A percentile compares a stretch with the other conserved stretches of the same genome.
phyloP scores from a whole-genome alignment of 352 stramenopile species.

The Globisporangium cederbergense region DNA sequence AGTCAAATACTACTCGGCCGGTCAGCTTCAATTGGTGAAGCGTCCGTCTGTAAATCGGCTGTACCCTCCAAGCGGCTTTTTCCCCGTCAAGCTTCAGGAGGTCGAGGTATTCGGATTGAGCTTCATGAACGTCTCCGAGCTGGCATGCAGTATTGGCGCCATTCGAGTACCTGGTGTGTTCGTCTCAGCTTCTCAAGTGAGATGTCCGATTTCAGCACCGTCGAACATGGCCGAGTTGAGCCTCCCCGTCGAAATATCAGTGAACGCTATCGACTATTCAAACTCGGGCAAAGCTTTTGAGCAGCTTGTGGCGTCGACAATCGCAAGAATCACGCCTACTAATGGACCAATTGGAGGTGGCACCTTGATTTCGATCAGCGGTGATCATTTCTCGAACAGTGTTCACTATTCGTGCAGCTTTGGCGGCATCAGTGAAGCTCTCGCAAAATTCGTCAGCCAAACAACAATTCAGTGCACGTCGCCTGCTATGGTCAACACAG shows the following conservation, averaged over 20 bases:
- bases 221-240: not conserved
- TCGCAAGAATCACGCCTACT: slow-evolving; percentile 25
- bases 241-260: slow-evolving; percentile 3
- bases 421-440: not conserved
- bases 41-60: slow-evolving; percentile 4
- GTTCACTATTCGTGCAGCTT: slow-evolving; percentile 8
- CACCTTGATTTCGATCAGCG: slow-evolving; percentile 4
- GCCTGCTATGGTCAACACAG: not conserved
- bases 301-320: not conserved
- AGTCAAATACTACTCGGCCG: not conserved
- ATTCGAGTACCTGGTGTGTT: not conserved
- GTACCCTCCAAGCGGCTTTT: slow-evolving; percentile 5
- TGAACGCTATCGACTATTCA: slow-evolving; percentile 5
- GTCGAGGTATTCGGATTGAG: slow-evolving; percentile 8
- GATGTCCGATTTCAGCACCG: slow-evolving; percentile 1
- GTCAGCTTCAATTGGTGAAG: slow-evolving; percentile 6
- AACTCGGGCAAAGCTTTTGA: slow-evolving; percentile 3
- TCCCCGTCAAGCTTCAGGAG: slow-evolving; percentile 6
- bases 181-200: slow-evolving; percentile 6
- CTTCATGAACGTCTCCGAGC: slow-evolving; percentile 9
- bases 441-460: not conserved
- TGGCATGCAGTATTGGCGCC: not conserved
- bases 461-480: not conserved
- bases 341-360: slow-evolving; percentile 5
- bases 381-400: slow-evolving; percentile 9